A percentile compares a stretch with the other conserved stretches of the same genome.
Evolutionary conservation across 2,329 filamentous ascomycete genomes (phyloP).

Genomic region (Aaosphaeria arxii): DNA sequence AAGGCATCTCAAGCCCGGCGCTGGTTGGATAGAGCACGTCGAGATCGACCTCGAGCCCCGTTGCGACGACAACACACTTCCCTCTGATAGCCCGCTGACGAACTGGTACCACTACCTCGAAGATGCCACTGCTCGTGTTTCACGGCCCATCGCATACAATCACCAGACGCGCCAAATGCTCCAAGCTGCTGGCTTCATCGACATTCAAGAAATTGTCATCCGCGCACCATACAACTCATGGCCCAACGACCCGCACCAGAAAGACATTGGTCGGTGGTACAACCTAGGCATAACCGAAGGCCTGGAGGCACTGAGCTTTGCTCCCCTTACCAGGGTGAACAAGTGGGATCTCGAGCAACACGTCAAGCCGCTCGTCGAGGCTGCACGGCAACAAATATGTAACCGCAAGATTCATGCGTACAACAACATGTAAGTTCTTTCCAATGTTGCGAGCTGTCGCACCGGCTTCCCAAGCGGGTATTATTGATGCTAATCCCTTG

Average conservation of each 20-base stretch:
- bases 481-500: slow-evolving; percentile 26
- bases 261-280: slow-evolving; percentile 77
- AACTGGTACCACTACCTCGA: slow-evolving; percentile 70
- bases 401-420: slow-evolving; percentile 68
- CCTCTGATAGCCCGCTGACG: slow-evolving; percentile 55
- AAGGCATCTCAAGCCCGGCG: slow-evolving; percentile 73
- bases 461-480: slow-evolving; percentile 7
- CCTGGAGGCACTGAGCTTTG: slow-evolving; percentile 69
- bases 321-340: slow-evolving; percentile 66
- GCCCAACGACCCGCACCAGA: slow-evolving; percentile 62
- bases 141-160: slow-evolving; percentile 65
- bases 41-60: slow-evolving; percentile 82
- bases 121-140: slow-evolving; percentile 63
- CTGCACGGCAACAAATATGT: slow-evolving; percentile 67
- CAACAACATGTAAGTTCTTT: slow-evolving; percentile 67
- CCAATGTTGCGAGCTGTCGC: slow-evolving; percentile 14
- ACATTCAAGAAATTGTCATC: slow-evolving; percentile 70
- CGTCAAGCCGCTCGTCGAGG: slow-evolving; percentile 60
- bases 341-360: slow-evolving; percentile 57
- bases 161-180: slow-evolving; percentile 61
- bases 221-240: slow-evolving; percentile 73
- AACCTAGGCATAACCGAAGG: slow-evolving; percentile 73
- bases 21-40: slow-evolving; percentile 78
- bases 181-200: slow-evolving; percentile 70
- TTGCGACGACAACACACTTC: slow-evolving; percentile 64